Evolutionary conservation across 768 basidiomycete genomes (phyloP), one percentile per base, ranked within the genome.

Genomic region (Dioszegia aurantiaca): DNA sequence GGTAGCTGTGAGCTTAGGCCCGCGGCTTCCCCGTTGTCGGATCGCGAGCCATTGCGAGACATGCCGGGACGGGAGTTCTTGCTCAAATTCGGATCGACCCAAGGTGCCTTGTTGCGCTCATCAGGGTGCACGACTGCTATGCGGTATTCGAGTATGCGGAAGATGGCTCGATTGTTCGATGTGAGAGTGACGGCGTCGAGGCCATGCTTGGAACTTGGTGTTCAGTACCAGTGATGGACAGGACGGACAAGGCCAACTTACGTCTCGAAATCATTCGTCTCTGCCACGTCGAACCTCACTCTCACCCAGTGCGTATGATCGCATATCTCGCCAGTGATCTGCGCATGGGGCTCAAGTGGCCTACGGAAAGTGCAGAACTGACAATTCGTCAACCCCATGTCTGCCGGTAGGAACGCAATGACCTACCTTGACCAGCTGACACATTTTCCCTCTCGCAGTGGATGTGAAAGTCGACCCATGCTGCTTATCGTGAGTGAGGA

Each of bases 201-300:
- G n/a, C n/a, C n/a, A n/a, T n/a, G n/a, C n/a, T n/a, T n/a, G n/a
- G n/a, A n/a, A n/a, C n/a, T n/a, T n/a, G n/a, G n/a, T n/a, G n/a
- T n/a, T n/a, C n/a, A n/a, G n/a, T n/a, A n/a, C n/a, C n/a, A n/a
- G n/a, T n/a, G n/a, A n/a, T n/a, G n/a, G n/a, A n/a, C n/a, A n/a
- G n/a, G n/a, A n/a, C n/a, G n/a, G n/a, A n/a, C n/a, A n/a, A n/a
- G n/a, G n/a, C n/a, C n/a, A n/a, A 57, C 66, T 56, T 36, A 71
- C 69, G 39, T 48, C 46, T 71, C 69, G 24, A 64, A 63, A 28
- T 59, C 55, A 37, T 71, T 55, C 2, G 69, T 71, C 19, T 52
- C 61, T 2, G 53, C 47, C 2, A 65, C 60, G 45, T 70, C 69
- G 40, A 70, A 70, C 14, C 30, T 40, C 30, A 68, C 69, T 16